A percentile compares a stretch with the other conserved stretches of the same genome.
Conservation (phyloP, 495 filamentous ascomycete genomes). For the Talaromyces adpressus region DNA sequence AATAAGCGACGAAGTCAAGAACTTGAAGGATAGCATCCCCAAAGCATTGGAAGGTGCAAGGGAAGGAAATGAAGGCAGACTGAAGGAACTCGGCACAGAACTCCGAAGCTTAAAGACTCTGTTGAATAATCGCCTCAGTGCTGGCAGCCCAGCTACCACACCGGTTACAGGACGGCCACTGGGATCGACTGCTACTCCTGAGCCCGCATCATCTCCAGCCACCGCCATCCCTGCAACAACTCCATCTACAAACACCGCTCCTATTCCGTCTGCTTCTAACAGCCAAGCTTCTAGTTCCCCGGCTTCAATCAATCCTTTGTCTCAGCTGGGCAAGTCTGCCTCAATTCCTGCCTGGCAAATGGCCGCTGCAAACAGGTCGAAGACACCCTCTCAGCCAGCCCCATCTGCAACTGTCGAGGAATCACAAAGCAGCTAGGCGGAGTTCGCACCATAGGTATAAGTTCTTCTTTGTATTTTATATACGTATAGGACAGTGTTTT, state of each 20-base stretch:
- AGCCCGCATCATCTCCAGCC: conserved; percentile 24
- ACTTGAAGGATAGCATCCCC: conserved; percentile 75
- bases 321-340: conserved; percentile 45
- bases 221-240: conserved; percentile 12
- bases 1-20: conserved; percentile 78
- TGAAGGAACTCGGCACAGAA: conserved; percentile 82
- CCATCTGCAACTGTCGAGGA: background rate
- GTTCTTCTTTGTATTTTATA: conserved; percentile 4
- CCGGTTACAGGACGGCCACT: conserved; percentile 27
- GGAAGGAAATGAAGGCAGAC: conserved; percentile 67
- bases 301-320: conserved; percentile 30
- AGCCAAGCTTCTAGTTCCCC: conserved; percentile 27
- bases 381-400: conserved; percentile 29
- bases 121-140: conserved; percentile 70
- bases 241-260: conserved; percentile 23
- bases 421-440: background rate
- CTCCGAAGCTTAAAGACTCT: conserved; percentile 88
- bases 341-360: conserved; percentile 93
- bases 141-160: conserved; percentile 24
- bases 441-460: background rate
- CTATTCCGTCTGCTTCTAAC: conserved; percentile 28
- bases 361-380: conserved; percentile 58
- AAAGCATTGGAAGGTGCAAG: conserved; percentile 82
- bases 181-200: conserved; percentile 16
- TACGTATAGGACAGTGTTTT: background rate